Percentiles rank a stretch among this genome's conserved stretches.
Evolutionary conservation across 768 basidiomycete genomes (phyloP).

Genomic region (Clitopilus passeckerianus): DNA sequence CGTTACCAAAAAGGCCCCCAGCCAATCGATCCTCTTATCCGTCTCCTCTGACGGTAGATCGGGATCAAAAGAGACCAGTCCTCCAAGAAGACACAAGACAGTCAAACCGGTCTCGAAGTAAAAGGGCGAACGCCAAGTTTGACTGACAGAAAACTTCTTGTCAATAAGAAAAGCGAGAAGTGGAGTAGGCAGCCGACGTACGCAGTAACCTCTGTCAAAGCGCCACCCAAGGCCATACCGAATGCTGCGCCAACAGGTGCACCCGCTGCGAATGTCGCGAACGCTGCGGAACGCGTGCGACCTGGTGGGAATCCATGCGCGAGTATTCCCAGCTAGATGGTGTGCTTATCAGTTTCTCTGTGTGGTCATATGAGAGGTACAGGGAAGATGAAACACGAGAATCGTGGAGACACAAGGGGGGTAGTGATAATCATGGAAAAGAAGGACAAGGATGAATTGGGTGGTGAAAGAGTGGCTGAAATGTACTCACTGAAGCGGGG

Average conservation of each 20-base stretch:
- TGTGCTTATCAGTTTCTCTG: not conserved
- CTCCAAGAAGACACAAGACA: constrained; percentile 45
- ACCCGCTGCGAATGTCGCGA: constrained; percentile 81
- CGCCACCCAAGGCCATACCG: constrained; percentile 68
- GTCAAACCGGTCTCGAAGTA: constrained; percentile 59
- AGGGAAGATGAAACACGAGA: not conserved
- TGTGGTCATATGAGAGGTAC: not conserved
- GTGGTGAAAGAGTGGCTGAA: constrained; percentile 5
- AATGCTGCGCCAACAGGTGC: constrained; percentile 77
- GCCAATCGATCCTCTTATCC: constrained; percentile 62
- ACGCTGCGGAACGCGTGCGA: constrained; percentile 65
- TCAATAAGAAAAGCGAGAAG: not conserved
- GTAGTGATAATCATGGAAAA: not conserved
- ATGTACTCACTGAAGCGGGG: constrained; percentile 57
- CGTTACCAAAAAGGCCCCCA: constrained; percentile 63
- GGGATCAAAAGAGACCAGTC: constrained; percentile 52
- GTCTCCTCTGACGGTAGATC: constrained; percentile 42
- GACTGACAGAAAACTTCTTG: constrained; percentile 17
- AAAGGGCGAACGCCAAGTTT: constrained; percentile 63
- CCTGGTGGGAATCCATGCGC: constrained; percentile 73
- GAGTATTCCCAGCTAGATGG: constrained; percentile 68
- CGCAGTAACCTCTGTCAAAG: constrained; percentile 53
- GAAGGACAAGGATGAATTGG: not conserved
- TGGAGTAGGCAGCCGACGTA: constrained; percentile 13
- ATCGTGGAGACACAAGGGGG: not conserved